Conservation (phyloP, 768 basidiomycete genomes). For the Mycena rebaudengoi region DNA sequence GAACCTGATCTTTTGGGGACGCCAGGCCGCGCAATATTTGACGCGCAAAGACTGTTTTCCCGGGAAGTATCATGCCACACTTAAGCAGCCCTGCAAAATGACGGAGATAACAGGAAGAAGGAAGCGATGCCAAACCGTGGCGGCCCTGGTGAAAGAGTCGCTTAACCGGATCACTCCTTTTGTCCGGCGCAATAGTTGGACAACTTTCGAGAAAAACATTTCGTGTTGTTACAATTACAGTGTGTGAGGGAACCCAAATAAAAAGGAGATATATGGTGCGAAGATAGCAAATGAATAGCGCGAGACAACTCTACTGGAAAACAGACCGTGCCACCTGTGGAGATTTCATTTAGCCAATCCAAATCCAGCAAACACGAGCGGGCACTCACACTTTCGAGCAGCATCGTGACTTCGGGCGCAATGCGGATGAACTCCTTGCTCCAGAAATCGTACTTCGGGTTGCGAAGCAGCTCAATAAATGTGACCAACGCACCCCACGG, state of each 20-base stretch:
- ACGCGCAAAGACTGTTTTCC: not conserved
- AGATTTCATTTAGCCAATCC: slow-evolving; percentile 21
- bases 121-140: too few relatives aligned
- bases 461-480: slow-evolving; percentile 92
- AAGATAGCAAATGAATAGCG: slow-evolving; percentile 81
- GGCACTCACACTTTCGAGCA: slow-evolving; percentile 80
- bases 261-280: slow-evolving; percentile 73
- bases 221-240: slow-evolving; percentile 85
- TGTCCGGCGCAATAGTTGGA: too few relatives aligned
- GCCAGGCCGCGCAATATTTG: slow-evolving; percentile 5
- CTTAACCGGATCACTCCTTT: too few relatives aligned
- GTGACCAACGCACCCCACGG: slow-evolving; percentile 96
- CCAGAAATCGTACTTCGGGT: slow-evolving; percentile 92
- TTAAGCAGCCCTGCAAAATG: too few relatives aligned
- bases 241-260: slow-evolving; percentile 74
- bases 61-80: slow-evolving; percentile 7
- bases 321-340: slow-evolving; percentile 78
- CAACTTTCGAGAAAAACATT: slow-evolving; percentile 1
- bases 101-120: too few relatives aligned
- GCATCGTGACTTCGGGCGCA: slow-evolving; percentile 85
- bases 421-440: slow-evolving; percentile 86
- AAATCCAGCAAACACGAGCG: slow-evolving; percentile 7
- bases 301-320: slow-evolving; percentile 76
- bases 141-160: too few relatives aligned
- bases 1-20: slow-evolving; percentile 16